Percentiles rank a stretch among this genome's conserved stretches.
Evolutionary conservation across 352 stramenopile genomes (phyloP).

Genomic region (Phytophthora cryptogea): DNA sequence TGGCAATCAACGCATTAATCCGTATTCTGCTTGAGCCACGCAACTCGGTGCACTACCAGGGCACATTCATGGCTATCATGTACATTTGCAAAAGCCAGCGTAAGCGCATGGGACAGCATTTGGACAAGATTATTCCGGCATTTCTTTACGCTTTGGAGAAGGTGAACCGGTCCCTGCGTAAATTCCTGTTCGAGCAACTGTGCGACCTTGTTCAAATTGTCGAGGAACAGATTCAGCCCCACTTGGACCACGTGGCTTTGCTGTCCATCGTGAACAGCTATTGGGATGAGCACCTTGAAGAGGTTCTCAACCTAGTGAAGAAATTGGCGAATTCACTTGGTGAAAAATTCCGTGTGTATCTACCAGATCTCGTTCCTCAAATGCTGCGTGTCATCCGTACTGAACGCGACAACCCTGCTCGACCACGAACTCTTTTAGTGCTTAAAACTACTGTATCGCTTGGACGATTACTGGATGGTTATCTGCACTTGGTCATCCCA

Average conservation of each 20-base stretch:
- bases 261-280: slow-evolving; percentile 84
- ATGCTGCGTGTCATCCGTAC: slow-evolving; percentile 87
- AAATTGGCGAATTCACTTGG: slow-evolving; percentile 85
- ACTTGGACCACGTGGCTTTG: slow-evolving; percentile 84
- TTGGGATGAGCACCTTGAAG: slow-evolving; percentile 93
- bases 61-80: slow-evolving; percentile 98
- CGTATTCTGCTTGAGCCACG: slow-evolving; percentile 97
- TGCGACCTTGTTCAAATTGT: slow-evolving; percentile 97
- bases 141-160: slow-evolving; percentile 95
- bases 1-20: slow-evolving; percentile 96
- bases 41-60: slow-evolving; percentile 96
- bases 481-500: slow-evolving; percentile 86
- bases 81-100: slow-evolving; percentile 98
- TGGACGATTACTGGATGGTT: slow-evolving; percentile 77
- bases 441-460: slow-evolving; percentile 82
- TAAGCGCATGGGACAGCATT: slow-evolving; percentile 93
- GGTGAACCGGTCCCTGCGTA: slow-evolving; percentile 86
- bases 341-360: slow-evolving; percentile 89
- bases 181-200: slow-evolving; percentile 97
- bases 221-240: slow-evolving; percentile 94
- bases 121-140: slow-evolving; percentile 97
- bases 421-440: slow-evolving; percentile 76
- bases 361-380: slow-evolving; percentile 88
- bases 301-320: slow-evolving; percentile 98
- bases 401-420: slow-evolving; percentile 67